Evolutionary conservation across 176 grass and related monocot genomes (phyloP).

Genomic region (Lolium perenne): DNA sequence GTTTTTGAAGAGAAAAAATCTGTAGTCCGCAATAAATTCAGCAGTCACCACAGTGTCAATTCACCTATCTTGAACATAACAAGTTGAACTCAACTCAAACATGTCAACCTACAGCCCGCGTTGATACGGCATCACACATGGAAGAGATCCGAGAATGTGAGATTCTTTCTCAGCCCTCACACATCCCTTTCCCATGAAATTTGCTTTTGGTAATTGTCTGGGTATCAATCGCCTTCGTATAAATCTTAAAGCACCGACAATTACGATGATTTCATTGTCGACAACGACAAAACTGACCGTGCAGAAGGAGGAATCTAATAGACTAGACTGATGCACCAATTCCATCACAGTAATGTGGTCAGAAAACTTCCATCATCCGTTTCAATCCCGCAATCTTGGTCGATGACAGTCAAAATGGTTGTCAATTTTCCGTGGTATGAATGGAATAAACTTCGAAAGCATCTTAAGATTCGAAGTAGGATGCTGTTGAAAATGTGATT

Average conservation of each 20-base stretch:
- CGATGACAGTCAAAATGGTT: conserved; percentile 23
- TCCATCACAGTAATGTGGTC: neutral
- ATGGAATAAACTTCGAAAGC: conserved; percentile 30
- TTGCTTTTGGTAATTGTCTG: neutral
- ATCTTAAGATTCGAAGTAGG: conserved; percentile 39
- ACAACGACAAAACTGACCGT: neutral
- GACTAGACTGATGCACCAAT: neutral
- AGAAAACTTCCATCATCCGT: conserved; percentile 21
- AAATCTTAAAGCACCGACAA: conserved; percentile 31
- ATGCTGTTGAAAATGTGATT: neutral
- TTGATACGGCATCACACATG: neutral
- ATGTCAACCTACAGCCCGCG: neutral
- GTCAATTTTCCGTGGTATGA: neutral
- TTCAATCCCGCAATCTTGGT: conserved; percentile 3
- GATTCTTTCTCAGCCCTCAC: conserved; percentile 1
- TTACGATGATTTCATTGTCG: neutral
- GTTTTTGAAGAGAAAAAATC: neutral
- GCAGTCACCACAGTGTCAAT: neutral
- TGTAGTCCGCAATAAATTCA: neutral
- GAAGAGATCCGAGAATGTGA: neutral
- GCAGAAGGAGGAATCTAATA: neutral
- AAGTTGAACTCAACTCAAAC: conserved; percentile 14
- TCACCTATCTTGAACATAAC: conserved; percentile 6
- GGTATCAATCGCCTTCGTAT: neutral
- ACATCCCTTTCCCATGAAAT: conserved; percentile 33